Base-by-base conservation (phyloP, 1,284 basidiomycete species). In the Rhodotorula sp. region DNA sequence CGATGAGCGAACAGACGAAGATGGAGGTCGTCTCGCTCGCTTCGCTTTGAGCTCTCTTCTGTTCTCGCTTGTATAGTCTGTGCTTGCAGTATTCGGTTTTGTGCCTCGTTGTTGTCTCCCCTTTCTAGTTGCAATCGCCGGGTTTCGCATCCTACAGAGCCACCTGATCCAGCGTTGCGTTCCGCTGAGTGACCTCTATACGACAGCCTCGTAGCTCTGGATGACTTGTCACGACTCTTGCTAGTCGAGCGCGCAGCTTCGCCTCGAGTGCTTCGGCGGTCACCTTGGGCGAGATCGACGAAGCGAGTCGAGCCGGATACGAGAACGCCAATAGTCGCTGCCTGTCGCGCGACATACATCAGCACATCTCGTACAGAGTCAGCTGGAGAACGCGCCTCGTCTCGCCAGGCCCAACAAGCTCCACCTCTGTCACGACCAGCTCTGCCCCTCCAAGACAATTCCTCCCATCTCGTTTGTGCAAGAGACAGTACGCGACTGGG, bases 361-460 rank as follows among this genome's bases (percentile, higher is more conserved):
- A 32, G 30, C 4, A 1, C 2, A 24, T 1, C 34, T 19, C 30
- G 19, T 15, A n/a, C 27, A 17, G 47, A 4, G 20, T 2, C 6
- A 17, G n/a, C 10, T 20, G 17, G 1, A 4, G 22, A n/a, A 13
- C 54, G n/a, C 44, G 66, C 63, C 52, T 27, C 22, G 34, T 46
- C 0, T 39, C 30, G 11, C 30, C 39, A 4, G 39, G 2, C 15
- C 36, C 39, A n/a, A 44, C 47, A 0, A 62, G 47, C 27, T 6
- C n/a, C 6, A 58, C 64, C 29, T 70, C 64, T 11, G 61, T 20
- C 4, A 70, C 48, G 4, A 48, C 9, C 8, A 70, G 36, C 39
- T 66, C 64, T n/a, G 24, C 27, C 19, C 58, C 64, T 10, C 64
- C 68, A 9, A 70, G 53, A 44, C 68, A 70, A 54, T 70, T 70